These are phyloP conservation scores for Arctium lappa DNA, from an alignment of 129 eudicot genomes.

Conservation along the genomic window DNA sequence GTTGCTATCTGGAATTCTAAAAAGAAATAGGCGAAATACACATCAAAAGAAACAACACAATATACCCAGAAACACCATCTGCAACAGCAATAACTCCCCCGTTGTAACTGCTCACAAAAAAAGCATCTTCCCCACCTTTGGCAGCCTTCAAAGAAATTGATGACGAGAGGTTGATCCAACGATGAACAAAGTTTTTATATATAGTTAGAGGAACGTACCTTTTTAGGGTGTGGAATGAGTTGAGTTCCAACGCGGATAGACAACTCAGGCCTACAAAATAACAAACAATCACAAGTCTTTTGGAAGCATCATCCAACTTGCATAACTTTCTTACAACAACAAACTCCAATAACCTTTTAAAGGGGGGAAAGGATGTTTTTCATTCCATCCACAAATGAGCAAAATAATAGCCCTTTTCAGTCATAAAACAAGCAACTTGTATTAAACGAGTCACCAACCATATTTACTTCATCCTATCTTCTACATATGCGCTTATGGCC, in stretches of 20 bases:
- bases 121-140: slow-evolving; percentile 94
- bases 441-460: background rate
- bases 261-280: slow-evolving; percentile 49
- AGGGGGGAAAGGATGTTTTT: background rate
- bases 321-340: background rate
- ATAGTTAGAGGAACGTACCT: slow-evolving; percentile 38
- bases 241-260: slow-evolving; percentile 69
- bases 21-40: background rate
- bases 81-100: slow-evolving; percentile 94
- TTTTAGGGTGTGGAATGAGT: slow-evolving; percentile 82
- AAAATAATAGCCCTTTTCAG: background rate
- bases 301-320: background rate
- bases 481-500: too few species aligned
- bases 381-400: background rate
- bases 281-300: background rate
- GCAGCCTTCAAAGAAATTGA: slow-evolving; percentile 44
- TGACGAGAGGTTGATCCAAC: background rate
- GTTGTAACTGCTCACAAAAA: slow-evolving; percentile 61
- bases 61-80: slow-evolving; percentile 95
- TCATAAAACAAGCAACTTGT: background rate
- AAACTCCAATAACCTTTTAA: background rate
- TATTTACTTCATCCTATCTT: too few species aligned
- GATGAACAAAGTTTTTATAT: background rate
- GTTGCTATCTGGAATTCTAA: background rate
- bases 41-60: background rate